Conservation (phyloP, 306 rosid genomes). For the Arachis stenosperma region DNA sequence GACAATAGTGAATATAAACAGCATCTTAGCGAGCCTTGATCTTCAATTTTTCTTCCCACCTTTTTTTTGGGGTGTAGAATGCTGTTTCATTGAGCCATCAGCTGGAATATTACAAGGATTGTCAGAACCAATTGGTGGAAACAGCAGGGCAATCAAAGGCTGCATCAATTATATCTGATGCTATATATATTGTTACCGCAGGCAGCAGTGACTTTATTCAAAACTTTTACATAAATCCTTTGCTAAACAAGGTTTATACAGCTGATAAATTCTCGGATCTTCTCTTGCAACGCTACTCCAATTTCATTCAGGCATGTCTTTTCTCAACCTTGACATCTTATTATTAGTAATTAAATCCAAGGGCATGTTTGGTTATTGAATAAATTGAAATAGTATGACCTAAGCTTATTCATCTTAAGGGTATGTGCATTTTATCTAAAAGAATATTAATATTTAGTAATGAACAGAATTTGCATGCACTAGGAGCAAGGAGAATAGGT, state of each 20-base stretch:
- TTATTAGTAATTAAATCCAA: not conserved
- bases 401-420: too few relatives aligned
- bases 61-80: conserved; percentile 47
- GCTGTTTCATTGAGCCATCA: conserved; percentile 58
- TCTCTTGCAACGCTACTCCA: conserved; percentile 48
- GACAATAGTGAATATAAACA: too few relatives aligned
- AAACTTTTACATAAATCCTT: conserved; percentile 69
- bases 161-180: conserved; percentile 58
- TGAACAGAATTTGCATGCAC: conserved; percentile 56
- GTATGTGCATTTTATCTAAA: too few relatives aligned
- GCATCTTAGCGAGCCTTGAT: not conserved
- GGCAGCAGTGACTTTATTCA: conserved; percentile 76
- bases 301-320: conserved; percentile 58
- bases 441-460: not conserved
- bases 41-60: not conserved
- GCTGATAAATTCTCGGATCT: conserved; percentile 59
- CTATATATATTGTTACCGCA: conserved; percentile 51
- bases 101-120: conserved; percentile 65
- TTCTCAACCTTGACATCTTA: not conserved
- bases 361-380: too few relatives aligned
- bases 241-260: conserved; percentile 49
- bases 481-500: conserved; percentile 77
- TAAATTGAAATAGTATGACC: not conserved
- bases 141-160: conserved; percentile 54
- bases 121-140: conserved; percentile 49